Evolutionary conservation across 2,329 filamentous ascomycete genomes (phyloP).

Genomic region (Fusarium sp.): DNA sequence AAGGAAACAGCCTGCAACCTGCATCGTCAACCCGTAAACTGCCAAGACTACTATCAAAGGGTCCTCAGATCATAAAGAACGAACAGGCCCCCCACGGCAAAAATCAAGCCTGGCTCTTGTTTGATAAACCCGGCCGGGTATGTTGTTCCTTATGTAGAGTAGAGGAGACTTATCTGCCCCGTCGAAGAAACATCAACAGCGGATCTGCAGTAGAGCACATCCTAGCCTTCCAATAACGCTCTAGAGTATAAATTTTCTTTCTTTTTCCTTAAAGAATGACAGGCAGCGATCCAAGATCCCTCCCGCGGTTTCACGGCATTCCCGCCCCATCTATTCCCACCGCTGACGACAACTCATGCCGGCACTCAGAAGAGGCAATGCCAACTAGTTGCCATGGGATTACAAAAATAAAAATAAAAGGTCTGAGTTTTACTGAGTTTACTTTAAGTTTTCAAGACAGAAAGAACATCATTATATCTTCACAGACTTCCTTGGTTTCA

Average conservation of each 20-base stretch:
- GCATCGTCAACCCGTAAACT: conserved; percentile 14
- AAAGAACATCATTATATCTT: neutral
- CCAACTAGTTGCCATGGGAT: neutral
- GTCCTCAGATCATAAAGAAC: conserved; percentile 32
- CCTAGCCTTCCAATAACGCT: conserved; percentile 10
- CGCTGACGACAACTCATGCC: conserved; percentile 37
- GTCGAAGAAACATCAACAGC: conserved; percentile 14
- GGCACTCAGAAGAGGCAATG: conserved; percentile 24
- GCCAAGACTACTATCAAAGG: conserved; percentile 15
- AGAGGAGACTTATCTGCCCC: neutral
- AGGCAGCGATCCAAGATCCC: conserved; percentile 2
- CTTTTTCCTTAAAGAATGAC: conserved; percentile 11
- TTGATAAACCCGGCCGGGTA: conserved; percentile 10
- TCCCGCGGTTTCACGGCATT: conserved; percentile 36
- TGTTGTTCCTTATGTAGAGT: neutral
- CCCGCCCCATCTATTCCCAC: conserved; percentile 41
- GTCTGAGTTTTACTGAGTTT: neutral
- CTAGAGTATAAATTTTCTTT: conserved; percentile 19
- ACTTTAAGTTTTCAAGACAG: neutral
- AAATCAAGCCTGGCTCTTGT: conserved; percentile 2
- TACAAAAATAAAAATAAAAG: neutral
- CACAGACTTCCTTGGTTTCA: neutral
- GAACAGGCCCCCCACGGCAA: conserved; percentile 1
- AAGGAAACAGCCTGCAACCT: conserved; percentile 19
- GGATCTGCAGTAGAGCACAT: conserved; percentile 1